phyloP scores from a whole-genome alignment of 83 land plant species.

The Larix sibirica region DNA sequence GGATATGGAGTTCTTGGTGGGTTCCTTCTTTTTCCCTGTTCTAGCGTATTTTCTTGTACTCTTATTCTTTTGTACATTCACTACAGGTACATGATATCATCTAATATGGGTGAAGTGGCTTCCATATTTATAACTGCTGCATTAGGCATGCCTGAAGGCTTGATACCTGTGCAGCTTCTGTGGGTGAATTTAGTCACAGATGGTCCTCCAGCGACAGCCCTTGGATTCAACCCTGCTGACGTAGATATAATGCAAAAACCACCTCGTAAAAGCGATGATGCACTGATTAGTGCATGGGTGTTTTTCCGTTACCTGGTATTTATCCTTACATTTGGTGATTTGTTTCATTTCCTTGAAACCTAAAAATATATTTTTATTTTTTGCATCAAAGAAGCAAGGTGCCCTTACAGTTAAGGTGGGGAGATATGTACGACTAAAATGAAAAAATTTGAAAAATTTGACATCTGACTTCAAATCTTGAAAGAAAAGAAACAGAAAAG shows the following conservation, averaged over 20 bases:
- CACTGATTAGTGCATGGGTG: conserved; percentile 35
- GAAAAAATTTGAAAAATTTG: no score
- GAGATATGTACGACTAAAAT: no score
- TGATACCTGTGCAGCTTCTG: conserved; percentile 55
- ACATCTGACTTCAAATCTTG: neutral
- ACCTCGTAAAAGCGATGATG: conserved; percentile 45
- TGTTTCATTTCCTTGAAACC: no score
- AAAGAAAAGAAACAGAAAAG: no score
- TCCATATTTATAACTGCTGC: conserved; percentile 58
- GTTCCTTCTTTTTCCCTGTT: neutral
- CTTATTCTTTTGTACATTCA: neutral
- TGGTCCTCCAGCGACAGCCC: conserved; percentile 60
- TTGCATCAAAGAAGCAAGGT: no score
- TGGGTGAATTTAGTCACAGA: conserved; percentile 62
- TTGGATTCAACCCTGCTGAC: conserved; percentile 51
- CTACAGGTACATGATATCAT: conserved; percentile 54
- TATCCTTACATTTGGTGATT: neutral
- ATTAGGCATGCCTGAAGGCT: conserved; percentile 54
- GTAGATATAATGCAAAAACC: conserved; percentile 44
- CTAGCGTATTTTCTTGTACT: neutral
- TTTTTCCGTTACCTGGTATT: conserved; percentile 51
- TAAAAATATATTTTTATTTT: no score
- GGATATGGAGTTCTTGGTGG: neutral
- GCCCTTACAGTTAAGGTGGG: no score
- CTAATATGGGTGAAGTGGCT: conserved; percentile 56